A percentile compares a stretch with the other conserved stretches of the same genome.
Conservation (phyloP, 306 rosid species). For the Boehmeria nivea region DNA sequence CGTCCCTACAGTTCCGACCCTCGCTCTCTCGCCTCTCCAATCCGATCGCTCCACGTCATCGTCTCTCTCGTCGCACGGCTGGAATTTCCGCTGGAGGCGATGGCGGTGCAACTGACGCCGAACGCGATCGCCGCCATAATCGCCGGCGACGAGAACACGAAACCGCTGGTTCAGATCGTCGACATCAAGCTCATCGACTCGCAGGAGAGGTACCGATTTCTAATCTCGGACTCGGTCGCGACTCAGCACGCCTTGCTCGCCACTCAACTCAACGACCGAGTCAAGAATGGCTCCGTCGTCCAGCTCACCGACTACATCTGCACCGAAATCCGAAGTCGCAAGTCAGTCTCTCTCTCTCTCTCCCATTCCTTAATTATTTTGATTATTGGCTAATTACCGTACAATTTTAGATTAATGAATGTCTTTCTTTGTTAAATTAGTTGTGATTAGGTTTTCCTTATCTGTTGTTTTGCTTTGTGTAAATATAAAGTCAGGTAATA, state of each 20-base stretch:
- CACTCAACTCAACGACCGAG: conserved; percentile 62
- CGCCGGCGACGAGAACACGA: conserved; percentile 66
- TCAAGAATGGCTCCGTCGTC: conserved; percentile 50
- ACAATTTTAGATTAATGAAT: not conserved
- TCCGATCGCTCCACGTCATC: too few species aligned
- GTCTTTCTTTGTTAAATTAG: not conserved
- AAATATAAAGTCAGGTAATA: too few species aligned
- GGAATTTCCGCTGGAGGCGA: conserved; percentile 17
- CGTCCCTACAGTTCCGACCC: not conserved
- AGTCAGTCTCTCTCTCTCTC: conserved; percentile 40
- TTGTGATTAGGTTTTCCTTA: too few species aligned
- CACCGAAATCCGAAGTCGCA: conserved; percentile 54
- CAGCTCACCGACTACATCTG: conserved; percentile 83
- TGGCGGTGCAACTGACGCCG: conserved; percentile 82
- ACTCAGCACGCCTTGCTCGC: conserved; percentile 73
- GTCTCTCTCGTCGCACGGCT: conserved; percentile 1
- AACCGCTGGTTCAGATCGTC: conserved; percentile 75
- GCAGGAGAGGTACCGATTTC: conserved; percentile 69
- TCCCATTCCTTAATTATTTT: not conserved
- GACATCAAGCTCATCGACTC: conserved; percentile 48
- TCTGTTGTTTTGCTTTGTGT: too few species aligned
- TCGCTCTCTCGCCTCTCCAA: not conserved
- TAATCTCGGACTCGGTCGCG: conserved; percentile 65
- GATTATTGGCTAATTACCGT: not conserved
- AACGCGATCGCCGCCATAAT: conserved; percentile 62